Base-by-base conservation (phyloP, 2,329 filamentous ascomycete species). In the Penicillium occitanis region DNA sequence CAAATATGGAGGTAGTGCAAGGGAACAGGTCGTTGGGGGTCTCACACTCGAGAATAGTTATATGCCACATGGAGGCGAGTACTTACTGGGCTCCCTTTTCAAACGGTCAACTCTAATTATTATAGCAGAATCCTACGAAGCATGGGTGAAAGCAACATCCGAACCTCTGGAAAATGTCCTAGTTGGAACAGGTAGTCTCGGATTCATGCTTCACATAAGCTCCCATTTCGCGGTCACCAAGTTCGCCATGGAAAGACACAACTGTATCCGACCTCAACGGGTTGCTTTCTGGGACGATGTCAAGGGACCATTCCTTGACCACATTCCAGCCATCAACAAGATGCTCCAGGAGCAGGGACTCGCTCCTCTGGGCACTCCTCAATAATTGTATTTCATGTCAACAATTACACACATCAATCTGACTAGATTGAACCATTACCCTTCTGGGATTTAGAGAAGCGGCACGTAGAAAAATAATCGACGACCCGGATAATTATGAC, bases 201-300 rank as follows among this genome's bases (percentile, higher is more conserved):
- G 50, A 7, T 53, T 53, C 25, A 53, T 53, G 50, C 50, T 53
- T 33, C 50, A 53, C 11, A 53, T 53, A 7, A 53, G 50, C 25
- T 53, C 50, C 25, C 50, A 53, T 53, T 53, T 53, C 28, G 33
- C 50, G 6, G 50, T 53, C 50, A 53, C 50, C 50, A 33, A 53
- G 2, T 53, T 53, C 17, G 50, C 50, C 11, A 53, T 53, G 50
- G 50, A 53, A 53, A 8, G 50, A 53, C 50, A 53, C 50, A 53
- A 53, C 25, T 53, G 50, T 30, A 53, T 53, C 50, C 50, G 50
- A 10, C 50, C 50, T 1, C 50, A 53, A 19, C 50, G 50, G 25
- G 50, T 30, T 3, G 50, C 50, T 30, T 53, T 53, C 14, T 53
- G 50, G 50, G 50, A 53, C 50, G n/a, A 53, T 33, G 14, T 53